These are phyloP conservation scores for Leishmania turanica DNA, from an alignment of 208 protist genomes.

Conservation along the genomic window DNA sequence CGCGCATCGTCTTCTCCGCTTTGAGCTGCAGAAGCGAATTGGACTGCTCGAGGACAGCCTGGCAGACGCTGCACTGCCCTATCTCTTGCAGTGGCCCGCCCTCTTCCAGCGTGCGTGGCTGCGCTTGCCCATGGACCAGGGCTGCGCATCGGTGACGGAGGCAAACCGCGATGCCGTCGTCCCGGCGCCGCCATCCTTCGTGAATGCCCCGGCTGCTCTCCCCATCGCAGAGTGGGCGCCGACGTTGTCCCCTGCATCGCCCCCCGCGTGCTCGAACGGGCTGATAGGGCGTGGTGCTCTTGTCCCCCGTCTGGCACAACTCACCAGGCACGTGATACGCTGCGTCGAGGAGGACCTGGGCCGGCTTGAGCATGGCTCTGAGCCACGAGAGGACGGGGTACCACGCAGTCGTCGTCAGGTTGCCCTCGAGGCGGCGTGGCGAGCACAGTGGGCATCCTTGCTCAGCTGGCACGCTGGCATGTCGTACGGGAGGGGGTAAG, in stretches of 20 bases:
- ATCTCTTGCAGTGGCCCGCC: constrained; percentile 61
- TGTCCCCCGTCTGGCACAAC: constrained; percentile 7
- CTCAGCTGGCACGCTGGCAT: constrained; percentile 17
- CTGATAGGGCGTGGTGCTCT: background rate
- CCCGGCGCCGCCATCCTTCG: background rate
- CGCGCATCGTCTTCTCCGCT: constrained; percentile 60
- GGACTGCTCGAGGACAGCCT: constrained; percentile 82
- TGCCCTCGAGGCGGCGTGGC: constrained; percentile 28
- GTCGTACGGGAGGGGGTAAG: background rate
- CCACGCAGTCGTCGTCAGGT: constrained; percentile 27
- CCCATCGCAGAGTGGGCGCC: background rate
- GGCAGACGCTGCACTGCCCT: constrained; percentile 52
- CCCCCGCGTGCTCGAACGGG: background rate
- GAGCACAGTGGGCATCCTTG: constrained; percentile 25
- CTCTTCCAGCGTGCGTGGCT: constrained; percentile 67
- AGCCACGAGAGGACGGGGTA: constrained; percentile 7
- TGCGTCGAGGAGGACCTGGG: constrained; percentile 22
- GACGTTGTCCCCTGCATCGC: background rate
- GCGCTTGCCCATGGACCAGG: constrained; percentile 33
- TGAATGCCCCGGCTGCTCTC: background rate
- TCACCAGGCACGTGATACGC: constrained; percentile 24
- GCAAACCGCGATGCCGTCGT: background rate
- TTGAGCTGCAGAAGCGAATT: constrained; percentile 75
- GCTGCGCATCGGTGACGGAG: background rate
- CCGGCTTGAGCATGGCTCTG: constrained; percentile 7